These are phyloP conservation scores for Acacia pycnantha DNA, from an alignment of 331 rosid species.

Conservation along the genomic window DNA sequence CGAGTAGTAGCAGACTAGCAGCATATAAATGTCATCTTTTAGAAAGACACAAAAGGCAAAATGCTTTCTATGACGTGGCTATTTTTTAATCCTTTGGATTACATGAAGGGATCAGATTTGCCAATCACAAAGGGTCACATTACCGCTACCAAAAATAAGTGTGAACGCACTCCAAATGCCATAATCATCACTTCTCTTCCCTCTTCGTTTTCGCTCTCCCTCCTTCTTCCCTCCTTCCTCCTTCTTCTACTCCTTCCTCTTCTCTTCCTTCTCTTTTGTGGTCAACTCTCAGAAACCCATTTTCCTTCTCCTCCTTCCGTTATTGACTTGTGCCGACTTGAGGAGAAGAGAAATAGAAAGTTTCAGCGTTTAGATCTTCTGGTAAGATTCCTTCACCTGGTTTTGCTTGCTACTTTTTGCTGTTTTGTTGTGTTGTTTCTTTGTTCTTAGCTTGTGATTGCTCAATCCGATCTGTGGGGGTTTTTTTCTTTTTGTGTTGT, in stretches of 20 bases:
- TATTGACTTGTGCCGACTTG: conserved; percentile 20
- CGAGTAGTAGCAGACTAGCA: neutral
- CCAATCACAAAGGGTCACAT: conserved; percentile 22
- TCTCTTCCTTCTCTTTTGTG: neutral
- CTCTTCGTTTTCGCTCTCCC: neutral
- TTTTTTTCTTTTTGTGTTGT: neutral
- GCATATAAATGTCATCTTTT: neutral
- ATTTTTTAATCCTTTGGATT: neutral
- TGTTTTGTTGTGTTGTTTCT: neutral
- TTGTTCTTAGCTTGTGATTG: neutral
- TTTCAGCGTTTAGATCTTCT: conserved; percentile 5
- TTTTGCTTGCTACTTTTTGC: conserved; percentile 12
- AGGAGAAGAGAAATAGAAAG: neutral
- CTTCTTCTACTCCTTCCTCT: too few species aligned
- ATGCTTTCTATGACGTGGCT: neutral
- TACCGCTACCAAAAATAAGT: neutral
- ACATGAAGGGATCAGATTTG: neutral
- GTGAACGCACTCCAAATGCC: too few species aligned
- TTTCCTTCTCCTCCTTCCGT: neutral
- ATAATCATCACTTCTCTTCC: conserved; percentile 2
- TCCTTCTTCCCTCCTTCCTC: neutral
- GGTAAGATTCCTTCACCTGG: conserved; percentile 1
- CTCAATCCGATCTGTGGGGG: neutral
- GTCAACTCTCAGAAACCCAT: conserved; percentile 1
- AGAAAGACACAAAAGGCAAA: neutral